Conservation (phyloP, 164 flowering plant genomes). For the Piper longum region DNA sequence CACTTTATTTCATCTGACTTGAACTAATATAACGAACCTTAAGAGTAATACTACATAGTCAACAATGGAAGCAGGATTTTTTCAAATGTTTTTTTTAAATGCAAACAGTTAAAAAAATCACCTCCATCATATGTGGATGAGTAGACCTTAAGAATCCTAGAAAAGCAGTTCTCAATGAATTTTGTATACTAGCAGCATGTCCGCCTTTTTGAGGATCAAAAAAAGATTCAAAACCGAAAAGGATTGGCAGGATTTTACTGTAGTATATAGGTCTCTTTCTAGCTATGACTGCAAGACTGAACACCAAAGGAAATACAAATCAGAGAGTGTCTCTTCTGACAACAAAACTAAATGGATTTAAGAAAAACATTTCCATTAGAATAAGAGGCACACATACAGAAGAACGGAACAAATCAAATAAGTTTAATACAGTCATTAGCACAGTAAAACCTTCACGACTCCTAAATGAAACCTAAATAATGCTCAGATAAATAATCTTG, state of each 20-base stretch:
- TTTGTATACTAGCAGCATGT: slow-evolving; percentile 70
- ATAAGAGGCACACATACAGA: not conserved
- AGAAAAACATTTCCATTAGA: no score
- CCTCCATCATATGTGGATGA: slow-evolving; percentile 62
- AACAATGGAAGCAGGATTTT: no score
- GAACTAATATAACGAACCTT: no score
- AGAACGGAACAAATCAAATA: not conserved
- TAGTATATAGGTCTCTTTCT: slow-evolving; percentile 70
- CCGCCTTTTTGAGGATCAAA: slow-evolving; percentile 39
- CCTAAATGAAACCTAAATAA: no score
- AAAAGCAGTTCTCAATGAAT: slow-evolving; percentile 78
- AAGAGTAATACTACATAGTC: no score
- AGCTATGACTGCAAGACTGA: slow-evolving; percentile 86
- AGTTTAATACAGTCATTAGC: no score
- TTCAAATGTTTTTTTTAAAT: not conserved
- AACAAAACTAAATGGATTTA: not conserved
- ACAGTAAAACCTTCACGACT: not conserved
- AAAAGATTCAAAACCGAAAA: slow-evolving; percentile 59
- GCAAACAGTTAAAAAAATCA: slow-evolving; percentile 10
- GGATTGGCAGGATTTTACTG: slow-evolving; percentile 34
- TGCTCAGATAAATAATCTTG: not conserved
- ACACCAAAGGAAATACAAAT: not conserved
- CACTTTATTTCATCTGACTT: not conserved
- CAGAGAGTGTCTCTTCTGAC: not conserved
- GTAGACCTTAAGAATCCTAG: slow-evolving; percentile 83